Conservation (phyloP, 1,139 yeast genomes). For the Hemisphaericaspora xylanilytica region DNA sequence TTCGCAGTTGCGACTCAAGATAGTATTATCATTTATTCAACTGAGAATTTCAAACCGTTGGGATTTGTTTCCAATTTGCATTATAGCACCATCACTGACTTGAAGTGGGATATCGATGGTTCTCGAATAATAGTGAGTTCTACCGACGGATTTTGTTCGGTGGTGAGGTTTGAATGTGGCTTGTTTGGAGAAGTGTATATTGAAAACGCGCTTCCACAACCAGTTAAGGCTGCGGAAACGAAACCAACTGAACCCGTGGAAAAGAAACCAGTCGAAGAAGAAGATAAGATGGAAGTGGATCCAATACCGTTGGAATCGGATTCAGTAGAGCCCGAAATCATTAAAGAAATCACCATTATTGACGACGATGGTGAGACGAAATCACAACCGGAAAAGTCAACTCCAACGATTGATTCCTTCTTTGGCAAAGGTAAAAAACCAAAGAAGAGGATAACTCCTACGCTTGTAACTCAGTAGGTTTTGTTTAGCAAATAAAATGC, state of each 20-base stretch:
- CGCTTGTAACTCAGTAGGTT: slow-evolving; percentile 24
- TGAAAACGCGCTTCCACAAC: slow-evolving; percentile 1
- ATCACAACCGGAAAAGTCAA: slow-evolving; percentile 1
- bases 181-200: slow-evolving; percentile 48
- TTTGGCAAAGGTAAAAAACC: slow-evolving; percentile 22
- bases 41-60: slow-evolving; percentile 64
- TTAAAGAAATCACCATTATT: slow-evolving; percentile 2
- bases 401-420: slow-evolving; percentile 16
- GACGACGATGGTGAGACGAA: not conserved
- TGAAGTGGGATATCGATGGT: slow-evolving; percentile 83
- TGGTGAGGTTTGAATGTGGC: slow-evolving; percentile 48
- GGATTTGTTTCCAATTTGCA: slow-evolving; percentile 79
- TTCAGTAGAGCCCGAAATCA: not conserved
- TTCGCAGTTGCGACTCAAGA: slow-evolving; percentile 95
- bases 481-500: slow-evolving; percentile 5
- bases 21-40: slow-evolving; percentile 79
- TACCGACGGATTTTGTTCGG: slow-evolving; percentile 91
- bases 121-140: slow-evolving; percentile 71
- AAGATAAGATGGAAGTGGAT: slow-evolving; percentile 8
- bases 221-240: too few species aligned
- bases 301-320: not conserved
- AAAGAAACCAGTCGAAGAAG: slow-evolving; percentile 5
- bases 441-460: slow-evolving; percentile 47
- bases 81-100: slow-evolving; percentile 83
- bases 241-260: too few species aligned